Percentiles rank a stretch among this genome's conserved stretches.
phyloP scores from a whole-genome alignment of 2,329 filamentous ascomycete species.

The Ustilaginoidea virens region DNA sequence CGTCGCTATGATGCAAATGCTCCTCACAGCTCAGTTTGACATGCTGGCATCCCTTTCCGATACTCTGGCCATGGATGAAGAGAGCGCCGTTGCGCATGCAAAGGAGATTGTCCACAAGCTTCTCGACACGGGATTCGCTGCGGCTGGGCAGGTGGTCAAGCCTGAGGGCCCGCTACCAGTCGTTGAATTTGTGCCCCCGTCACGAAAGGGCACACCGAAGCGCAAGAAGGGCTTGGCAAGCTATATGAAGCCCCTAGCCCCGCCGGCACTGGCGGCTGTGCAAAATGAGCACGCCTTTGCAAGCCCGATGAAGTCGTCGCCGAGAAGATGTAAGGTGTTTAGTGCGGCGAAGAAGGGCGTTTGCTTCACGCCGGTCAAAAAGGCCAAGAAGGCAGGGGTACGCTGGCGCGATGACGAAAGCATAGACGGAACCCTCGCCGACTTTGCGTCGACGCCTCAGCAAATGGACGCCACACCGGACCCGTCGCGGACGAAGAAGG shows the following conservation, averaged over 20 bases:
- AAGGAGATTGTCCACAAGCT: slow-evolving; percentile 64
- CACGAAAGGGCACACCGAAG: slow-evolving; percentile 62
- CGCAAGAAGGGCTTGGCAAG: slow-evolving; percentile 39
- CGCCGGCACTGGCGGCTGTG: slow-evolving; percentile 23
- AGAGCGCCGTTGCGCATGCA: slow-evolving; percentile 67
- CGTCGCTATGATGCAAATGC: slow-evolving; percentile 60
- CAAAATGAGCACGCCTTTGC: slow-evolving; percentile 15
- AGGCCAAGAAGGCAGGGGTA: slow-evolving; percentile 61
- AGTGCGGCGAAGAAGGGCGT: slow-evolving; percentile 51
- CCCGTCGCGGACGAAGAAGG: slow-evolving; percentile 10
- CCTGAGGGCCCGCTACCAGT: slow-evolving; percentile 56
- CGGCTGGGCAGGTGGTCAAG: slow-evolving; percentile 74
- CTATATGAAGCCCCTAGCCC: slow-evolving; percentile 27
- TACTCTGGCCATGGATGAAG: slow-evolving; percentile 68
- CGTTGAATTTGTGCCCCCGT: slow-evolving; percentile 54
- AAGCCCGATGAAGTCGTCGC: slow-evolving; percentile 57
- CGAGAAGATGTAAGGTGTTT: slow-evolving; percentile 58
- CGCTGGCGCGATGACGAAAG: slow-evolving; percentile 85
- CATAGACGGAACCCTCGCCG: slow-evolving; percentile 69
- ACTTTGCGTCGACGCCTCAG: slow-evolving; percentile 83
- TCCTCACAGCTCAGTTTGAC: slow-evolving; percentile 85
- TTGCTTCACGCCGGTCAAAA: slow-evolving; percentile 69
- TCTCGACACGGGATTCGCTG: slow-evolving; percentile 58
- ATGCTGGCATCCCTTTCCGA: slow-evolving; percentile 71
- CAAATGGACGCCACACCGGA: slow-evolving; percentile 42